Evolutionary conservation across 2,329 filamentous ascomycete species (phyloP), one percentile per base, ranked within the genome.

Genomic region (Metarhizium brunneum): DNA sequence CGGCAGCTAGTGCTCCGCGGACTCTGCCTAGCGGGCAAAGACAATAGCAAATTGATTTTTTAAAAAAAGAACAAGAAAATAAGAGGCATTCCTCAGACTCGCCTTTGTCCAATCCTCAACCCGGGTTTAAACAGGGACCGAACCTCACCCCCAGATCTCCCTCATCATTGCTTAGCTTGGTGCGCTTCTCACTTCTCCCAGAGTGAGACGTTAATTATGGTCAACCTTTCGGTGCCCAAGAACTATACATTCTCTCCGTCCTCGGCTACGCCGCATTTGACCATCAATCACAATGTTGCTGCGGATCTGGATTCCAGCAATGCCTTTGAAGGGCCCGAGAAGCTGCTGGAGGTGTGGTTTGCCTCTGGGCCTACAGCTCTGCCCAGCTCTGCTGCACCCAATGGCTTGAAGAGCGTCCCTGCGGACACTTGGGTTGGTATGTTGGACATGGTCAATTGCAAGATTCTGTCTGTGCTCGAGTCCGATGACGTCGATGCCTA

Each of bases 321-420:
- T 80, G 92, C 92, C 63, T 99, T 99, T 69, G 94, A 99, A 80
- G 92, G 92, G 57, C 94, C 94, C 48, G 94, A 99, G 78, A 99
- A 99, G 79, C 82, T 99, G 55, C 82, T 99, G 66, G 94, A 99
- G 78, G 92, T 99, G 68, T 99, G 94, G 94, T 97, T 99, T 71
- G 87, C 88, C 57, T 85, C 92, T 29, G 89, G 88, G 65, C 81
- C 91, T 52, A 78, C 83, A 61, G 79, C 85, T 58, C 80, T 95
- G 43, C 87, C 91, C 18, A 75, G 83, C 4, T 81, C 84, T 54
- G 85, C 85, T 55, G 82, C 84, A 60, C 84, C 86, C 18, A 78
- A 84, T 69, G 94, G 94, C 30, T 76, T 99, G 68, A 97, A 97
- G 77, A 83, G 85, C 7, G 91, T 99, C 38, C 78, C 87, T 18